A percentile compares a stretch with the other conserved stretches of the same genome.
Evolutionary conservation across 441 rosid species (phyloP).

Genomic region (Croton setiger): DNA sequence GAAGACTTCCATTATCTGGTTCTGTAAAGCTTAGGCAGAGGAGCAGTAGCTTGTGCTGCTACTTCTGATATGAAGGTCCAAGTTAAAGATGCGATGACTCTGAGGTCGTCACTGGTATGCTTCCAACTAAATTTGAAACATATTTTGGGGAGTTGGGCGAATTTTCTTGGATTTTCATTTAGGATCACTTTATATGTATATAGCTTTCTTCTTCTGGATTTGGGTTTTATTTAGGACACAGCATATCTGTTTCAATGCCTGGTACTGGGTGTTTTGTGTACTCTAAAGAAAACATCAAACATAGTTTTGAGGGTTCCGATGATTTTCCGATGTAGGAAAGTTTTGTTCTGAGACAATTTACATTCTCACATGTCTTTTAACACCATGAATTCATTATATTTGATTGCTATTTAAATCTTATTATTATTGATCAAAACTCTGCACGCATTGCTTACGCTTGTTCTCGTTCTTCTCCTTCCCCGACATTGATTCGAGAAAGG

Average conservation of each 20-base stretch:
- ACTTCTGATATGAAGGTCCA: slow-evolving; percentile 24
- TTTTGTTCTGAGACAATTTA: slow-evolving; percentile 33
- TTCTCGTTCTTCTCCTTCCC: neutral
- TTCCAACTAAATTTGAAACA: slow-evolving; percentile 19
- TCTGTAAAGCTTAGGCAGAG: slow-evolving; percentile 27
- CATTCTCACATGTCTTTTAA: slow-evolving; percentile 25
- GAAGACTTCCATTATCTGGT: slow-evolving; percentile 11
- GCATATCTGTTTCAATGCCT: slow-evolving; percentile 21
- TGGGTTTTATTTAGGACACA: slow-evolving; percentile 26
- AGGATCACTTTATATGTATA: slow-evolving; percentile 38
- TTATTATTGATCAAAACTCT: neutral
- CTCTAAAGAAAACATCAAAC: neutral
- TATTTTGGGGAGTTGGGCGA: slow-evolving; percentile 21
- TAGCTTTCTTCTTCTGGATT: slow-evolving; percentile 27
- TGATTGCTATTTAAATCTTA: slow-evolving; percentile 10
- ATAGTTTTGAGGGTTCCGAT: slow-evolving; percentile 26
- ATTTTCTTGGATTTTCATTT: slow-evolving; percentile 24
- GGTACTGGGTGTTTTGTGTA: slow-evolving; percentile 13
- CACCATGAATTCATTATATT: slow-evolving; percentile 23
- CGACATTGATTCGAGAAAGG: neutral
- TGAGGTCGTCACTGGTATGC: slow-evolving; percentile 17
- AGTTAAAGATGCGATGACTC: slow-evolving; percentile 22
- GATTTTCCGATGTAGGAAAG: slow-evolving; percentile 31
- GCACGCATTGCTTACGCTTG: too few relatives aligned
- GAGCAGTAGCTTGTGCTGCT: slow-evolving; percentile 24